Conservation (phyloP, 2,329 filamentous ascomycete genomes). For the Rosellinia necatrix region DNA sequence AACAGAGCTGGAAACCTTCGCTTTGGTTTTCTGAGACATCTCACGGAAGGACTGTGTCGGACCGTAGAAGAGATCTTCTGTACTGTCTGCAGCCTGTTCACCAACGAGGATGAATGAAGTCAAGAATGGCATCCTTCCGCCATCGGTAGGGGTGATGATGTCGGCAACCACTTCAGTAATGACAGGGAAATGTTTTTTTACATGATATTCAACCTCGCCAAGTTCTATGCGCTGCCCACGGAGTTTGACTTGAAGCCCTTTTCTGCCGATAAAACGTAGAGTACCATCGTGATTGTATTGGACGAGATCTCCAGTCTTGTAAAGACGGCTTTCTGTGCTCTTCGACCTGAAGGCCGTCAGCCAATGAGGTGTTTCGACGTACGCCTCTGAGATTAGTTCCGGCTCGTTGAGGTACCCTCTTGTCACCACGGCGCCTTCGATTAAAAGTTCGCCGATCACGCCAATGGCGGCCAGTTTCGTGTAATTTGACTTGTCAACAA, state of each 20-base stretch:
- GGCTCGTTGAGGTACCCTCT: conserved; percentile 48
- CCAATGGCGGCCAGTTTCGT: conserved; percentile 42
- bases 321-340: conserved; percentile 37
- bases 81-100: not conserved
- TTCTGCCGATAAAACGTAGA: conserved; percentile 29
- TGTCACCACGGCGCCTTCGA: conserved; percentile 45
- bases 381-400: conserved; percentile 42
- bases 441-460: conserved; percentile 44
- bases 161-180: conserved; percentile 9
- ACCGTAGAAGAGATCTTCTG: not conserved
- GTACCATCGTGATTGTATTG: conserved; percentile 33
- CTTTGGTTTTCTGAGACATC: not conserved
- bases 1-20: conserved; percentile 17
- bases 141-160: not conserved
- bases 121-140: not conserved
- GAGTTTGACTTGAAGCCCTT: conserved; percentile 23
- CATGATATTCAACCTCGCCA: conserved; percentile 25
- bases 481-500: conserved; percentile 44
- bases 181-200: not conserved
- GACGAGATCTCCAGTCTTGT: conserved; percentile 41
- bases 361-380: conserved; percentile 47
- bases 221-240: conserved; percentile 29
- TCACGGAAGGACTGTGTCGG: conserved; percentile 15
- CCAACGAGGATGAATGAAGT: not conserved
- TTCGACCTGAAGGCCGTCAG: conserved; percentile 36